Base-by-base conservation (phyloP, 169 alveolate genomes). In the Amoebophrya sp. region DNA sequence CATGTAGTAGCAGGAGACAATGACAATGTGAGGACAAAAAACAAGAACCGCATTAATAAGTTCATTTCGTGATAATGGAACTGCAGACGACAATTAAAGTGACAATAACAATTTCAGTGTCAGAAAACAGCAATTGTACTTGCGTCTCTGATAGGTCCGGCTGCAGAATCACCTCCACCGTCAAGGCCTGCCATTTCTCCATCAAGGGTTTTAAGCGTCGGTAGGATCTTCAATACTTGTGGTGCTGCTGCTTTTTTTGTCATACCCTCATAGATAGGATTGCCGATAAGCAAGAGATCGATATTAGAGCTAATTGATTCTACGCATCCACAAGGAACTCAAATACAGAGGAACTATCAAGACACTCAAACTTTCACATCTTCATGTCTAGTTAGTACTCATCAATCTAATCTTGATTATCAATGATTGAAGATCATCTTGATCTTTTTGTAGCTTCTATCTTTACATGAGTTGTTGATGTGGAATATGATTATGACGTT, bases 231-330 rank as follows among this genome's bases (percentile, higher is more conserved):
- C 78, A 89, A 36, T 90, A 93, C 92, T 38, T 41, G 77, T 24
- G 93, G 92, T 26, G 90, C 55, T 0, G 78, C 92, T 29, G 89
- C 93, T 10, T 91, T 92, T 90, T 91, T 93, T 55, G 77, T 78
- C 39, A 40, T 41, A n/a, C 89, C 90, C 23, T 91, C 94, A 41
- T 93, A 93, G 89, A 93, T 55, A 18, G 94, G 94, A 54, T 93
- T 93, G n/a, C 94, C 94, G 90, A 90, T 76, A 18, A 93, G 91
- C 77, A 91, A 90, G 39, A 93, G 92, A 41, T 93, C 89, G 0
- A 40, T 78, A 26, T 90, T n/a, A 40, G 41, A 24, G 33, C 93
- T 93, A 40, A 93, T 89, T 0, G 94, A 39, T 18, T 93, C 93
- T 91, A 78, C 92, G 34, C 33, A 24, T n/a, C 90, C 34, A 38